Conservation (phyloP, 208 protist species). For the Leptomonas pyrrhocoris region DNA sequence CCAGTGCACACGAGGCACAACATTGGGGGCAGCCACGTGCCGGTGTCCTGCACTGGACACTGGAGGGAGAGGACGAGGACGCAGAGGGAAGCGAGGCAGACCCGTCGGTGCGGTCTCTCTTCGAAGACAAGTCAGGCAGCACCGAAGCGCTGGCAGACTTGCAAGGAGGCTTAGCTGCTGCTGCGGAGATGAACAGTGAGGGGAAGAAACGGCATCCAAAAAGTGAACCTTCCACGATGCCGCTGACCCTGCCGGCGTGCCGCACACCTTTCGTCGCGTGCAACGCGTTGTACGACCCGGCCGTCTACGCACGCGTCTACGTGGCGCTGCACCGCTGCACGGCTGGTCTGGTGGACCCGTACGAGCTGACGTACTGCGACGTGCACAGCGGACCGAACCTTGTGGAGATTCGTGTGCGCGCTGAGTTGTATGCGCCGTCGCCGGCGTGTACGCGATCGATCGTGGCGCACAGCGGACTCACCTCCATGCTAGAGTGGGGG, state of each 20-base stretch:
- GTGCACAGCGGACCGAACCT: conserved; percentile 8
- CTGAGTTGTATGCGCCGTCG: conserved; percentile 21
- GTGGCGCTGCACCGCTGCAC: conserved; percentile 72
- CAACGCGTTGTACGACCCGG: conserved; percentile 38
- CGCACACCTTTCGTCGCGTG: conserved; percentile 42
- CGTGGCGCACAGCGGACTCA: conserved; percentile 21
- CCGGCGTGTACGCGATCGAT: neutral
- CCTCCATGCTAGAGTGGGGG: conserved; percentile 67
- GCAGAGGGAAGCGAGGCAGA: neutral
- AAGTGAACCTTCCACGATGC: neutral
- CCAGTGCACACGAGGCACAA: neutral
- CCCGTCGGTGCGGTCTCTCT: conserved; percentile 3
- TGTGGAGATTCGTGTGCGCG: conserved; percentile 22
- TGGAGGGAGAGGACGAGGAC: neutral
- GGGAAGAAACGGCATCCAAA: neutral
- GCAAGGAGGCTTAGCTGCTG: neutral
- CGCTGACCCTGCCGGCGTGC: conserved; percentile 8
- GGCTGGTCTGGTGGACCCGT: conserved; percentile 67
- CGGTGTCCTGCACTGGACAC: conserved; percentile 8
- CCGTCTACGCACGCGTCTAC: conserved; percentile 62
- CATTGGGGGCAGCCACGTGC: neutral
- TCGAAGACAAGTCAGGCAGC: neutral
- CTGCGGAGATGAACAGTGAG: neutral
- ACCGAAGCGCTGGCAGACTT: no score
- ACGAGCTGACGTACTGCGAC: conserved; percentile 40